Evolutionary conservation across 352 stramenopile species (phyloP).

Genomic region (Pythium rishiriense): DNA sequence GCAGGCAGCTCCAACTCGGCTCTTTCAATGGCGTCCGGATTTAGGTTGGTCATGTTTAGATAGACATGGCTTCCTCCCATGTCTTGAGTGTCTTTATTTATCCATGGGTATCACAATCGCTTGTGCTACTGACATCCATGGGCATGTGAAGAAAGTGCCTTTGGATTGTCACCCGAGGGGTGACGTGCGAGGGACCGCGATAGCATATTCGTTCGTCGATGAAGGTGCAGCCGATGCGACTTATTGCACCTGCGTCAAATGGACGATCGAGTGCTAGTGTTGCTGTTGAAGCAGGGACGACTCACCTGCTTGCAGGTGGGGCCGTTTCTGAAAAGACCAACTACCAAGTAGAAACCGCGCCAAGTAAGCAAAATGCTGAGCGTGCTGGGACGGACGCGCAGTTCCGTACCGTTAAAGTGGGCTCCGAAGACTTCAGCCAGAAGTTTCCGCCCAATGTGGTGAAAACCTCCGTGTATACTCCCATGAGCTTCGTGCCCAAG

Average conservation of each 20-base stretch:
- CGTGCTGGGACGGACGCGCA: background rate
- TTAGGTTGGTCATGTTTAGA: too few relatives aligned
- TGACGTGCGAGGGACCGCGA: background rate
- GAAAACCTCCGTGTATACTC: slow-evolving; percentile 62
- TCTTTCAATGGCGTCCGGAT: too few relatives aligned
- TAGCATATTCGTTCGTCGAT: background rate
- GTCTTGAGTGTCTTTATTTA: background rate
- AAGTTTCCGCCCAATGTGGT: slow-evolving; percentile 49
- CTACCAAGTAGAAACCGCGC: background rate
- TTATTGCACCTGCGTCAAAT: background rate
- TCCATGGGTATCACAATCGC: background rate
- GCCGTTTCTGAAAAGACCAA: background rate
- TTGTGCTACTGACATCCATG: background rate
- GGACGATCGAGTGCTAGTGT: background rate
- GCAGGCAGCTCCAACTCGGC: too few relatives aligned
- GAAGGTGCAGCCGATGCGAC: slow-evolving; percentile 12
- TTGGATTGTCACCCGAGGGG: background rate
- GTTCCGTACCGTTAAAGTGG: slow-evolving; percentile 35
- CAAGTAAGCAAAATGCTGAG: background rate
- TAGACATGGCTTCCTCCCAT: too few relatives aligned
- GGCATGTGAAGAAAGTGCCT: background rate
- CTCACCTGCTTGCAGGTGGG: background rate
- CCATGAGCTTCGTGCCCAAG: slow-evolving; percentile 64
- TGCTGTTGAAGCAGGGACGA: background rate
- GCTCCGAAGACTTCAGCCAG: slow-evolving; percentile 16